Conservation (phyloP, 2,329 filamentous ascomycete genomes). For the Elsinoe necatrix region DNA sequence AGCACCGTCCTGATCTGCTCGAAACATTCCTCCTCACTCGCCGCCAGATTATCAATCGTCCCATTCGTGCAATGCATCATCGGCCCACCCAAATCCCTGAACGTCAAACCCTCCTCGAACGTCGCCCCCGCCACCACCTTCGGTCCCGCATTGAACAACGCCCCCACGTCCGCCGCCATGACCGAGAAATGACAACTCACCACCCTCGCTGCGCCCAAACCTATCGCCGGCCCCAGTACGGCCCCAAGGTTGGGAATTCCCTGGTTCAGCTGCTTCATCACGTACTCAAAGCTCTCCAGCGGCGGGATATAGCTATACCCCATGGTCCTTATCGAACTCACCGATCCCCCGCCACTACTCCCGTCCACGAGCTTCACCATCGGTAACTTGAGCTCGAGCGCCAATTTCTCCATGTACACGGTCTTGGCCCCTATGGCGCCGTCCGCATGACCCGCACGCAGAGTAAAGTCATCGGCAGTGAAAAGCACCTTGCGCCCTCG, state of each 20-base stretch:
- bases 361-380: constrained; percentile 59
- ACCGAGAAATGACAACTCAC: constrained; percentile 57
- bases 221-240: constrained; percentile 55
- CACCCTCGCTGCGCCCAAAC: constrained; percentile 53
- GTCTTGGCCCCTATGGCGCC: constrained; percentile 52
- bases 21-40: constrained; percentile 53
- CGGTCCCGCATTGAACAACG: constrained; percentile 56
- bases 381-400: constrained; percentile 48
- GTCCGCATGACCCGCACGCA: constrained; percentile 57
- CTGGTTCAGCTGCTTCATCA: constrained; percentile 51
- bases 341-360: constrained; percentile 53
- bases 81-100: constrained; percentile 53
- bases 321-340: constrained; percentile 48
- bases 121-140: constrained; percentile 55
- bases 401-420: constrained; percentile 54
- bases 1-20: constrained; percentile 51
- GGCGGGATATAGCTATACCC: constrained; percentile 55
- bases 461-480: constrained; percentile 56
- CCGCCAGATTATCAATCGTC: constrained; percentile 56
- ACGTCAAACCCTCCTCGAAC: constrained; percentile 53
- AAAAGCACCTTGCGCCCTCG: constrained; percentile 49
- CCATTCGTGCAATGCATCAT: constrained; percentile 56
- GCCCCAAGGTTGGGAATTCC: constrained; percentile 58
- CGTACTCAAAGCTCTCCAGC: constrained; percentile 45
- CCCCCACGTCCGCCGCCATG: constrained; percentile 56